Percentiles rank a stretch among this genome's conserved stretches.
phyloP scores from a whole-genome alignment of 2,329 filamentous ascomycete genomes.

The Amauroascus verrucosus region DNA sequence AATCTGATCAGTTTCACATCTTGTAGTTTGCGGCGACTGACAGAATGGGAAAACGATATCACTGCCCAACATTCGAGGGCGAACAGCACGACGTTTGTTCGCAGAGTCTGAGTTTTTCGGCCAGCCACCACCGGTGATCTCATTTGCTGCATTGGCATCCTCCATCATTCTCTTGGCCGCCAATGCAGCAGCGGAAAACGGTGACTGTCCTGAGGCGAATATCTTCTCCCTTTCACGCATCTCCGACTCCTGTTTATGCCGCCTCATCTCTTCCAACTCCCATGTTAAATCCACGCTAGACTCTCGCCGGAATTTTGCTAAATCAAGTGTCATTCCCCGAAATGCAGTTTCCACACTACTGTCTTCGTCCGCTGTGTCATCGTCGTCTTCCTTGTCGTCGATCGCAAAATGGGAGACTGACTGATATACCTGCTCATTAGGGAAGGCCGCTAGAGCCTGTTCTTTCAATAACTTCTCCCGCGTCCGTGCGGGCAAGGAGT shows the following conservation, averaged over 20 bases:
- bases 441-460: conserved; percentile 40
- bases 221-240: conserved; percentile 27
- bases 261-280: conserved; percentile 72
- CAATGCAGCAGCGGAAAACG: conserved; percentile 26
- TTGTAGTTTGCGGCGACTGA: conserved; percentile 70
- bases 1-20: conserved; percentile 66
- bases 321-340: conserved; percentile 22
- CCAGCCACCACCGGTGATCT: conserved; percentile 16
- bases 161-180: conserved; percentile 19
- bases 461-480: conserved; percentile 73
- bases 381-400: conserved; percentile 33
- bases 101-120: conserved; percentile 31
- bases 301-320: conserved; percentile 31
- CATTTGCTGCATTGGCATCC: conserved; percentile 8
- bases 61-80: conserved; percentile 77
- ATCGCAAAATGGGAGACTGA: conserved; percentile 40
- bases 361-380: conserved; percentile 24
- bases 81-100: conserved; percentile 49
- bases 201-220: conserved; percentile 18
- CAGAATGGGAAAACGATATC: conserved; percentile 75
- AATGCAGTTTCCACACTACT: conserved; percentile 21
- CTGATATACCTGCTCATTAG: conserved; percentile 40
- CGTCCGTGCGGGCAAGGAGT: conserved; percentile 64
- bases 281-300: conserved; percentile 47
- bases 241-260: conserved; percentile 58